phyloP scores from a whole-genome alignment of 495 filamentous ascomycete species.

The Penicillium canescens region DNA sequence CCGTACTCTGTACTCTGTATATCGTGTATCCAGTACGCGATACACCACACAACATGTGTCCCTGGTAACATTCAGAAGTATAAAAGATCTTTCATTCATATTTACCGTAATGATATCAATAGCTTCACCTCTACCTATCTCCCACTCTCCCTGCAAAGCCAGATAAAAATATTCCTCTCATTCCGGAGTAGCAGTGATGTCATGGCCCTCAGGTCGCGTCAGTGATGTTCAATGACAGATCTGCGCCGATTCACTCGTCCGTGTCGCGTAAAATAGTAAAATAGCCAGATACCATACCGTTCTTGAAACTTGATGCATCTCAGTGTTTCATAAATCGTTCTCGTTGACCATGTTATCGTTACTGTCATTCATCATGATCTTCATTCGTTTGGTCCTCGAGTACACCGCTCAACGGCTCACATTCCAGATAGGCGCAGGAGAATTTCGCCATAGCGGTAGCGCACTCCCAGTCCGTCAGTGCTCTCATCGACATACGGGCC shows the following conservation, averaged over 20 bases:
- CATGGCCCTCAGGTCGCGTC: conserved; percentile 4
- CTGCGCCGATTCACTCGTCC: background rate
- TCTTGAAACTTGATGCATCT: too few relatives aligned
- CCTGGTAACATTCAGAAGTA: conserved; percentile 25
- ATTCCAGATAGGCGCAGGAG: conserved; percentile 15
- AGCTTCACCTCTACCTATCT: background rate
- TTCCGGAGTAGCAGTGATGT: conserved; percentile 3
- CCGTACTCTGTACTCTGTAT: too few relatives aligned
- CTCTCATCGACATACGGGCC: conserved; percentile 22
- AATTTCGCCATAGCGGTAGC: conserved; percentile 38
- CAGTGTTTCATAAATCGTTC: background rate
- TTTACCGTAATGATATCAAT: too few relatives aligned
- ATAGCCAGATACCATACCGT: too few relatives aligned
- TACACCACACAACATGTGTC: conserved; percentile 18
- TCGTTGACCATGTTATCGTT: background rate
- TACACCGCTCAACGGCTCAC: background rate
- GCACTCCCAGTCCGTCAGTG: conserved; percentile 16
- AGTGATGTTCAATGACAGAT: background rate
- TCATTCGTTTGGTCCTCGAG: background rate
- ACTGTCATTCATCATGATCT: background rate
- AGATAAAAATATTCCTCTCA: background rate
- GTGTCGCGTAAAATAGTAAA: background rate
- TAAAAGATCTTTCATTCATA: background rate
- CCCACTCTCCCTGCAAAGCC: too few relatives aligned
- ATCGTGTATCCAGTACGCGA: conserved; percentile 14